A percentile compares a stretch with the other conserved stretches of the same genome.
Conservation (phyloP, 2,329 filamentous ascomycete species). For the Pseudogymnoascus verrucosus region DNA sequence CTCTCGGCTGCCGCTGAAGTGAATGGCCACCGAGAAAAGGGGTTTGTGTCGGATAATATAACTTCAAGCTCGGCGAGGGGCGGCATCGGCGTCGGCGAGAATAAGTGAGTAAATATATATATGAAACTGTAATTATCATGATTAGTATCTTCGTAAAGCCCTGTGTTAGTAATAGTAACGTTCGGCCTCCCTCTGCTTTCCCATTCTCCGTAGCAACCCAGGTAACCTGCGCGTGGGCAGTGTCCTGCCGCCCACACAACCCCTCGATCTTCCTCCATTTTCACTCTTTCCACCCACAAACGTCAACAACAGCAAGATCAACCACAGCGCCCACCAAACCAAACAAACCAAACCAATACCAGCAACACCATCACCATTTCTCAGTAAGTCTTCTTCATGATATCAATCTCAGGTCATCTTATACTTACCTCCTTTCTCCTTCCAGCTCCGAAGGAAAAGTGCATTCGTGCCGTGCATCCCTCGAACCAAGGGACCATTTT, state of each 20-base stretch:
- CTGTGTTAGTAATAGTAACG: neutral
- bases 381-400: neutral
- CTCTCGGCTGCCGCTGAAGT: neutral
- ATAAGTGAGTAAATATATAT: neutral
- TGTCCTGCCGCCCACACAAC: neutral
- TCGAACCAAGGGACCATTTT: neutral
- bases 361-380: neutral
- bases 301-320: neutral
- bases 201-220: neutral
- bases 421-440: neutral
- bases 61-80: neutral
- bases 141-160: neutral
- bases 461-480: neutral
- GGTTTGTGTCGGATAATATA: neutral
- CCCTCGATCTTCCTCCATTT: neutral
- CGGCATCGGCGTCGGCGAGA: neutral
- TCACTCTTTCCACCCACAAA: constrained; percentile 2
- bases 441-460: neutral
- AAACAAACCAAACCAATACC: neutral
- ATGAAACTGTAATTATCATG: neutral
- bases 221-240: neutral
- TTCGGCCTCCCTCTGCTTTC: neutral
- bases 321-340: neutral
- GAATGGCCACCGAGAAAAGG: neutral
- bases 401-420: neutral